Percentiles rank a stretch among this genome's conserved stretches.
Evolutionary conservation across 2,329 filamentous ascomycete species (phyloP).

Genomic region (Neonectria coccinea): DNA sequence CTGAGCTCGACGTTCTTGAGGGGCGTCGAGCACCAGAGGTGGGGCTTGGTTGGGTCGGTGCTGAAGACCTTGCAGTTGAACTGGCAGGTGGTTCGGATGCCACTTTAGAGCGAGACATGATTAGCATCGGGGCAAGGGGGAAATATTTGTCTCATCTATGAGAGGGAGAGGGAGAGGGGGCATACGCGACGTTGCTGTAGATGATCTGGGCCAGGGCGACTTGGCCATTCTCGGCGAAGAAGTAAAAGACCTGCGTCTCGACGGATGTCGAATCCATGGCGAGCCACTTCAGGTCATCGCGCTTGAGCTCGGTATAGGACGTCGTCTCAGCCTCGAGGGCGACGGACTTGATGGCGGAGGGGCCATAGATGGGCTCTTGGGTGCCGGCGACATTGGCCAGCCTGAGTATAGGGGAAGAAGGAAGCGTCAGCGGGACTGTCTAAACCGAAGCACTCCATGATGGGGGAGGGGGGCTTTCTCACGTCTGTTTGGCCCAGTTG

Average conservation of each 20-base stretch:
- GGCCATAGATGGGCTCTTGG: slow-evolving; percentile 95
- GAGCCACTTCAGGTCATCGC: slow-evolving; percentile 85
- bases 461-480: slow-evolving; percentile 52
- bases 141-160: background rate
- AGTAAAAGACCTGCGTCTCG: slow-evolving; percentile 95
- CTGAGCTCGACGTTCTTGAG: slow-evolving; percentile 85
- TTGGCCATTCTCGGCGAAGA: slow-evolving; percentile 82
- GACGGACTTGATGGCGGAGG: slow-evolving; percentile 87
- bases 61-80: slow-evolving; percentile 96
- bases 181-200: slow-evolving; percentile 96
- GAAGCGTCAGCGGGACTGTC: slow-evolving; percentile 35
- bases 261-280: slow-evolving; percentile 86
- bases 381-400: slow-evolving; percentile 89
- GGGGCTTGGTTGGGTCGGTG: slow-evolving; percentile 75
- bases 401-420: slow-evolving; percentile 56
- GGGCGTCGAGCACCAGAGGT: slow-evolving; percentile 86
- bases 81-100: slow-evolving; percentile 89
- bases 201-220: slow-evolving; percentile 89
- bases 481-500: slow-evolving; percentile 96
- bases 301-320: slow-evolving; percentile 83
- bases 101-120: slow-evolving; percentile 63
- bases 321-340: slow-evolving; percentile 81
- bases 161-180: slow-evolving; percentile 17
- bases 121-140: slow-evolving; percentile 25
- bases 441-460: slow-evolving; percentile 2